Evolutionary conservation across 768 basidiomycete species (phyloP).

Genomic region (Dioszegia aurantiaca): DNA sequence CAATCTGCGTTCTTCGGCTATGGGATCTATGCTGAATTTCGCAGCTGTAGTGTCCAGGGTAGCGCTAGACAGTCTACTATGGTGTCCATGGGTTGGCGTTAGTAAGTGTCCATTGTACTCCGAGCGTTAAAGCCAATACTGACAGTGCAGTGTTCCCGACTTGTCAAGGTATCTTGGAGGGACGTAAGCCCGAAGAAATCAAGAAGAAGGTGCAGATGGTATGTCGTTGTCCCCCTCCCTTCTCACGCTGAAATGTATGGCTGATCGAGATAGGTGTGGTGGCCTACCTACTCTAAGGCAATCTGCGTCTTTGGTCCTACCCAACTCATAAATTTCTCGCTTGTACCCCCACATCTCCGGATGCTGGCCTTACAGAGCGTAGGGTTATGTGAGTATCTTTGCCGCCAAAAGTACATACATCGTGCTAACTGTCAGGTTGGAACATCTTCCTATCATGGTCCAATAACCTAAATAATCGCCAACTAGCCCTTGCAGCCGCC

Average conservation of each 20-base stretch:
- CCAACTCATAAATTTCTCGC: slow-evolving; percentile 45
- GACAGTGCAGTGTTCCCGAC: slow-evolving; percentile 37
- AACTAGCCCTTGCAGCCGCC: slow-evolving; percentile 23
- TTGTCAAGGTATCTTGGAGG: slow-evolving; percentile 41
- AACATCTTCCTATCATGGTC: slow-evolving; percentile 49
- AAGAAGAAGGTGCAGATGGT: slow-evolving; percentile 41
- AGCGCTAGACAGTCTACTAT: slow-evolving; percentile 34
- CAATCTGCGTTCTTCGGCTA: no score
- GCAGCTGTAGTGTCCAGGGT: slow-evolving; percentile 34
- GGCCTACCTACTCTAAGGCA: slow-evolving; percentile 42
- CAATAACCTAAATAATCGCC: slow-evolving; percentile 40
- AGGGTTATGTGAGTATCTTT: slow-evolving; percentile 34
- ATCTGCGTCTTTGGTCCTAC: slow-evolving; percentile 44
- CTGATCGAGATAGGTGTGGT: slow-evolving; percentile 22
- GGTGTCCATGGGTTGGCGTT: slow-evolving; percentile 45
- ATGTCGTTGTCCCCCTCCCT: no score
- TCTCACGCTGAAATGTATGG: no score
- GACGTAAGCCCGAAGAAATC: slow-evolving; percentile 35
- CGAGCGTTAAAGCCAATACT: not conserved
- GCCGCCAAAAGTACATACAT: no score
- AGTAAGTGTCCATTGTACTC: slow-evolving; percentile 18
- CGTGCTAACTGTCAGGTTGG: no score
- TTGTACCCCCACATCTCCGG: slow-evolving; percentile 26
- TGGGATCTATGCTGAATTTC: not conserved
- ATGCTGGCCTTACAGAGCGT: slow-evolving; percentile 43